Base-by-base conservation (phyloP, 768 basidiomycete species). In the Xerocomus spinulosus region DNA sequence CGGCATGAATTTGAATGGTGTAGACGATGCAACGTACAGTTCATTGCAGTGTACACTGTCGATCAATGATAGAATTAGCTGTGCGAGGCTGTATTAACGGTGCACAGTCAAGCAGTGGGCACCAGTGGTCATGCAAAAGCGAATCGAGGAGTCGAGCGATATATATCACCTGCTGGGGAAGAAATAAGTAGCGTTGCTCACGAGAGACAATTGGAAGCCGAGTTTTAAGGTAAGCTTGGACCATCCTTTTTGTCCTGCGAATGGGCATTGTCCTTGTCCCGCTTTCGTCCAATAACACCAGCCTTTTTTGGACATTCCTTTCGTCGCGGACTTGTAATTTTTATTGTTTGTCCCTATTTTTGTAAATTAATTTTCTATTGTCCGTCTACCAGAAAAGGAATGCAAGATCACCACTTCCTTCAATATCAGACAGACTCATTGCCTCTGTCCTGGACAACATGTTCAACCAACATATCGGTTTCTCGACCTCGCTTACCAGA, bases 191-290 rank as follows among this genome's bases (percentile, higher is more conserved):
- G 44, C 20, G 52, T 45, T 38, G n/a, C 38, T 38, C 49, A 55
- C 40, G 47, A 50, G 46, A 15, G 44, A 61, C 52, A 63, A 60
- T 50, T n/a, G n/a, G n/a, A 53, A 24, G 38, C 10, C 18, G 23
- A 23, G 10, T 25, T 34, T 20, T 35, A 36, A 29, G 24, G 34
- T 25, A 30, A 46, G n/a, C 24, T 33, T 48, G 46, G 36, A 30
- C 23, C 54, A 56, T 53, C 50, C 55, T 42, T 64, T 64, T 65
- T 64, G 59, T 61, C 52, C 44, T 52, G 18, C 23, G 26, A 17
- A 21, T 17, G 25, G 17, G 9, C 64, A 57, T 65, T 61, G 64
- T 64, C 46, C 34, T 66, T 53, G 56, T 63, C 40, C 50, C 23
- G 42, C 14, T 43, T 54, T 61, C 46, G 48, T 44, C 40, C 21